phyloP scores from a whole-genome alignment of 202 grass and related monocot species.

The Musa balbisiana region DNA sequence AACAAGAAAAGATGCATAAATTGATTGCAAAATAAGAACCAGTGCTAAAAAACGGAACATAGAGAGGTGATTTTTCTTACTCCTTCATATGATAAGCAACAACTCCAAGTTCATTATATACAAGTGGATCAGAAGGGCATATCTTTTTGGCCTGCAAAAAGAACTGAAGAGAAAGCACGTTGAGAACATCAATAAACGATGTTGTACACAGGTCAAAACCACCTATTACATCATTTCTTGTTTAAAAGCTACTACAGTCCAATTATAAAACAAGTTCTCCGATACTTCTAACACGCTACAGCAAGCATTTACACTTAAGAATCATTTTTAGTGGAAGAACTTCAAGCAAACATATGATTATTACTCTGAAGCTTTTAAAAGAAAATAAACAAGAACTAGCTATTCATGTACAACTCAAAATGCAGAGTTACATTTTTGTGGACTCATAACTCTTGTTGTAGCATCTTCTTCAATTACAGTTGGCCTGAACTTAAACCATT shows the following conservation, averaged over 20 bases:
- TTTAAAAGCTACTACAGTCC: neutral
- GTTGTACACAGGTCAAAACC: neutral
- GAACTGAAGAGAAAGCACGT: slow-evolving; percentile 61
- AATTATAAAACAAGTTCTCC: neutral
- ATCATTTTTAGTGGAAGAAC: neutral
- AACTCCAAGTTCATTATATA: slow-evolving; percentile 86
- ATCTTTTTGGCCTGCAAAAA: slow-evolving; percentile 87
- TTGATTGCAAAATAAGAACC: neutral
- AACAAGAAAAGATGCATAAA: too few species aligned
- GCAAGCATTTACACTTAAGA: neutral
- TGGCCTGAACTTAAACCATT: neutral
- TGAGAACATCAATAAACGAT: slow-evolving; percentile 12
- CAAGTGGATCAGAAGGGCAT: slow-evolving; percentile 89
- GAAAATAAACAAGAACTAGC: neutral
- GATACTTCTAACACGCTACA: neutral
- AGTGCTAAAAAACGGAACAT: neutral
- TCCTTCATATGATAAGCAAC: slow-evolving; percentile 98
- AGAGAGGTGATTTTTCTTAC: slow-evolving; percentile 43
- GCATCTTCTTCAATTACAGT: neutral
- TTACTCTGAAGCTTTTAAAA: neutral
- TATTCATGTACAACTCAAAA: neutral
- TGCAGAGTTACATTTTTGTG: neutral
- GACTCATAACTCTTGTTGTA: neutral
- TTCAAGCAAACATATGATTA: neutral
- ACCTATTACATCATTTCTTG: neutral